Evolutionary conservation across 2,329 filamentous ascomycete species (phyloP).

Genomic region (Elsinoe arachidis): DNA sequence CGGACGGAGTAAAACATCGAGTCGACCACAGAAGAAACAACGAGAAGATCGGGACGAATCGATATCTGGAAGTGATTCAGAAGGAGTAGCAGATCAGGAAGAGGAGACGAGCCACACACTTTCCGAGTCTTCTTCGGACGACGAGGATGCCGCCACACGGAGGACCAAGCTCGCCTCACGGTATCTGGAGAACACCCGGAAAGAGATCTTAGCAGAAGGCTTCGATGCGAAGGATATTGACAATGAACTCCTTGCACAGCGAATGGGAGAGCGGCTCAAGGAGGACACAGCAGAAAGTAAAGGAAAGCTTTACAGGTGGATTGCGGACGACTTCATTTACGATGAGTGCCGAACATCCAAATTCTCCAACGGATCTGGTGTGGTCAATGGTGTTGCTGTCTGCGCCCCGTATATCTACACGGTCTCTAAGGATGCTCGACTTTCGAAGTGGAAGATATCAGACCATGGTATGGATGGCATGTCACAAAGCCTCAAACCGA

Average conservation of each 20-base stretch:
- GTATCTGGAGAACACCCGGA: slow-evolving; percentile 82
- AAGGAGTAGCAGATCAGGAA: slow-evolving; percentile 39
- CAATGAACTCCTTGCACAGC: slow-evolving; percentile 69
- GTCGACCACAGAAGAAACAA: slow-evolving; percentile 41
- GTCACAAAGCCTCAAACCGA: slow-evolving; percentile 48
- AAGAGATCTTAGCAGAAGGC: slow-evolving; percentile 66
- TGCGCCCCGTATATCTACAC: slow-evolving; percentile 79
- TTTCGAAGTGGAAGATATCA: slow-evolving; percentile 86
- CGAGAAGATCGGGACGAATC: slow-evolving; percentile 58
- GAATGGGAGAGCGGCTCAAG: slow-evolving; percentile 60
- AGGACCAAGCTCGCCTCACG: slow-evolving; percentile 79
- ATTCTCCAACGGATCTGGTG: slow-evolving; percentile 69
- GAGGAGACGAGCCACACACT: slow-evolving; percentile 8
- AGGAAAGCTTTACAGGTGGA: slow-evolving; percentile 74
- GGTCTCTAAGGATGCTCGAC: slow-evolving; percentile 70
- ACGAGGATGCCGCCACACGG: slow-evolving; percentile 83
- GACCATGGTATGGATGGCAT: not conserved
- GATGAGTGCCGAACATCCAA: slow-evolving; percentile 57
- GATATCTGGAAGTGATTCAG: slow-evolving; percentile 80
- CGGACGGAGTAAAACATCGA: slow-evolving; percentile 36
- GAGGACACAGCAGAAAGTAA: slow-evolving; percentile 90
- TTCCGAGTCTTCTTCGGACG: slow-evolving; percentile 34
- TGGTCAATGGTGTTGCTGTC: slow-evolving; percentile 71
- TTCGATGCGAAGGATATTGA: slow-evolving; percentile 95
- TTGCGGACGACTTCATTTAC: slow-evolving; percentile 67